Evolutionary conservation across 1,284 basidiomycete species (phyloP).

Genomic region (Marasmius tenuissimus): DNA sequence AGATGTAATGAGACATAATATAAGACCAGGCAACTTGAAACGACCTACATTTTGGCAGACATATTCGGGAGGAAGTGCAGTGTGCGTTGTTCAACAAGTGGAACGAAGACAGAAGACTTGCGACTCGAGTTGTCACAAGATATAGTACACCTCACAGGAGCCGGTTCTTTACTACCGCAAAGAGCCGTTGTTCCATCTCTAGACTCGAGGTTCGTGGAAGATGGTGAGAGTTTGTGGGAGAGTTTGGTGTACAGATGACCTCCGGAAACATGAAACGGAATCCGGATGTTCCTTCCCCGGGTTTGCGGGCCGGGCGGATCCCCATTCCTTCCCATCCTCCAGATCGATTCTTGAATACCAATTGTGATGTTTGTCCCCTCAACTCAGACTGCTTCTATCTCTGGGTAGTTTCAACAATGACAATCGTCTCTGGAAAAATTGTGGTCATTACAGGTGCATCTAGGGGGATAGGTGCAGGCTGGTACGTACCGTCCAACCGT

Average conservation of each 20-base stretch:
- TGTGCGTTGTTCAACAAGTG: background rate
- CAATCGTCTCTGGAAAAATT: slow-evolving; percentile 59
- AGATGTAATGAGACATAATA: background rate
- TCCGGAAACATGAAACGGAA: no score
- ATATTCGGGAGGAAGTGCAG: background rate
- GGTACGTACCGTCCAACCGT: background rate
- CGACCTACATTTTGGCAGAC: slow-evolving; percentile 10
- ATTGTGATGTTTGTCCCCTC: background rate
- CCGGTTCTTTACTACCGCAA: no score
- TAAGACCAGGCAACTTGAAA: background rate
- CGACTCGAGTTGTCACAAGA: no score
- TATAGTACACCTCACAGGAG: no score
- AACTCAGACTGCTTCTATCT: background rate
- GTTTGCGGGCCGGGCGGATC: no score
- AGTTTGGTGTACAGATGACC: no score
- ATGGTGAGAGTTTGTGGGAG: no score
- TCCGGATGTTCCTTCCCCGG: no score
- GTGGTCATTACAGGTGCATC: slow-evolving; percentile 77
- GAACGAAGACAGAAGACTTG: no score
- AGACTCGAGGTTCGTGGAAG: no score
- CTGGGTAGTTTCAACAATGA: slow-evolving; percentile 27
- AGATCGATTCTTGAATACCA: background rate
- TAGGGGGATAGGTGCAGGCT: slow-evolving; percentile 64
- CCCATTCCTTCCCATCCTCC: background rate
- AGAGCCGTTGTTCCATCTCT: no score